Base-by-base conservation (phyloP, 1,284 basidiomycete genomes). In the Leccinum pallidistipes region DNA sequence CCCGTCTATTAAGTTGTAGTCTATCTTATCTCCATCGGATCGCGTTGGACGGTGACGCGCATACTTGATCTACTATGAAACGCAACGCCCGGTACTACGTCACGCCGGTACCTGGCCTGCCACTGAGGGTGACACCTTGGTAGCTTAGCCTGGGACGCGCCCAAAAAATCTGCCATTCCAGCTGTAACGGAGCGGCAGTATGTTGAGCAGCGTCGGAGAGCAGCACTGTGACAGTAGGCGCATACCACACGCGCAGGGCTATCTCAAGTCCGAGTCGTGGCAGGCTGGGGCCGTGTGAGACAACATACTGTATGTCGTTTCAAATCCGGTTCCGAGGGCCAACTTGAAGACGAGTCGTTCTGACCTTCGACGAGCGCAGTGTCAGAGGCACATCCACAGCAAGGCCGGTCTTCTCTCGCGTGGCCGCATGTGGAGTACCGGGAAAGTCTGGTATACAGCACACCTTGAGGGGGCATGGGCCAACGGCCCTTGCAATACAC, bases 311-410 rank as follows among this genome's bases (percentile, higher is more conserved):
- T 49, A 49, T 24, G 47, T 12, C 59, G 58, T 60, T 55, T 32
- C n/a, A n/a, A n/a, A n/a, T 61, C 62, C 71, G 68, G 70, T 61
- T 66, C 73, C 71, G 73, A 73, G 68, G 68, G 53, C 18, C 56
- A 47, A 27, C 27, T 27, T 27, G 27, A 27, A 54, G 60, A 29
- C 9, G n/a, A n/a, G 21, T 9, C 5, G 47, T 49, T 32, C 61
- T 60, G 60, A 68, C 69, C 62, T 67, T 62, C 49, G 56, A 51
- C 38, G 38, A 56, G 62, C 51, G 51, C 61, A 61, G 58, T 49
- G 60, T 59, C 61, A 50, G 54, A 64, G 67, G 57, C 64, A 24
- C 69, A 58, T 61, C 52, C 53, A 56, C 57, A 69, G 69, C 71
- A 61, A 71, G 68, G 67, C 24, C 24, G 34, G 58, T 57, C 54